Percentiles rank a stretch among this genome's conserved stretches.
phyloP scores from a whole-genome alignment of 306 rosid species.

The Sicyos baderoa region DNA sequence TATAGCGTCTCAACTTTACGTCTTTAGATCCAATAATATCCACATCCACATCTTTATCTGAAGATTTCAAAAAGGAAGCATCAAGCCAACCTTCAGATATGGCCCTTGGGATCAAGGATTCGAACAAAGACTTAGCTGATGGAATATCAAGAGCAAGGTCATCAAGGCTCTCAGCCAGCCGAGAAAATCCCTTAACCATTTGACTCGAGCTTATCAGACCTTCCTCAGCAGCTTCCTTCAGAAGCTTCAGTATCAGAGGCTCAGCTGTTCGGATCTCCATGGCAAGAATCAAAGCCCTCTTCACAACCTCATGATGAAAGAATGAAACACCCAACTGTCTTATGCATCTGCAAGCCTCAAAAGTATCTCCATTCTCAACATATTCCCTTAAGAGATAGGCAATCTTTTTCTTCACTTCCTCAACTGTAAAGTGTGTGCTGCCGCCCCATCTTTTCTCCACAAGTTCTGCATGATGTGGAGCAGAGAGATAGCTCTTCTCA shows the following conservation, averaged over 20 bases:
- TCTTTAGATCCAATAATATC: conserved; percentile 50
- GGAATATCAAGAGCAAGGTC: conserved; percentile 98
- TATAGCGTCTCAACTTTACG: conserved; percentile 56
- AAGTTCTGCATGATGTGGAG: conserved; percentile 98
- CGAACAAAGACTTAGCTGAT: conserved; percentile 59
- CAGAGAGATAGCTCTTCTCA: conserved; percentile 92
- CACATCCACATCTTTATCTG: conserved; percentile 50
- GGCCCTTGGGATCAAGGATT: conserved; percentile 65
- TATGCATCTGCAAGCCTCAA: conserved; percentile 89
- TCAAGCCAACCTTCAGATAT: conserved; percentile 92
- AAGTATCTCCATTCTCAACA: conserved; percentile 69
- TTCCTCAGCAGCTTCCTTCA: conserved; percentile 94
- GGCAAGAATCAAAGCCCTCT: conserved; percentile 76
- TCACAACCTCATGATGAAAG: conserved; percentile 98
- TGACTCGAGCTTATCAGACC: conserved; percentile 93
- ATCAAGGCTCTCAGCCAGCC: conserved; percentile 83
- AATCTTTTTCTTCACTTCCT: conserved; percentile 87
- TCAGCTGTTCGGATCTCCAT: conserved; percentile 76
- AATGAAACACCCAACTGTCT: conserved; percentile 88
- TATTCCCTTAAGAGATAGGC: conserved; percentile 68
- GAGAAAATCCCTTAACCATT: conserved; percentile 89
- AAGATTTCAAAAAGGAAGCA: conserved; percentile 51
- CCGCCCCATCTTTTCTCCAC: conserved; percentile 99
- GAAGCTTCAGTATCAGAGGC: conserved; percentile 50
- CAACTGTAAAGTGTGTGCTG: conserved; percentile 89